Conservation (phyloP, 1,284 basidiomycete genomes). For the Ustilago trichophora region DNA sequence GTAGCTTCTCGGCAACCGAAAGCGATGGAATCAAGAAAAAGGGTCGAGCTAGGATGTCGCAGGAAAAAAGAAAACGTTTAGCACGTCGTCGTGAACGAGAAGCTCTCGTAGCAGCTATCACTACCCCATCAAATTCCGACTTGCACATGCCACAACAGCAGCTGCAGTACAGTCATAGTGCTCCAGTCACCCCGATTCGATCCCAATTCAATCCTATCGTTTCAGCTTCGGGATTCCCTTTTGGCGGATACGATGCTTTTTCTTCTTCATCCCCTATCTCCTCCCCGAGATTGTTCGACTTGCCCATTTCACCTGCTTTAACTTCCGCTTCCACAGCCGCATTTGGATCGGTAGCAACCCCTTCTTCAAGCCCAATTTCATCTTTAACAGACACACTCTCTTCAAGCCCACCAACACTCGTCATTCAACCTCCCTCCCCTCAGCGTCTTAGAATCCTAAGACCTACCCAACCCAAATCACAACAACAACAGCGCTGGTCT, state of each 20-base stretch:
- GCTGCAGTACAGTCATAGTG: conserved; percentile 21
- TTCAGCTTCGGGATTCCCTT: background rate
- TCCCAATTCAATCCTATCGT: background rate
- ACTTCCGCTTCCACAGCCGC: conserved; percentile 3
- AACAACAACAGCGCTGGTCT: conserved; percentile 1
- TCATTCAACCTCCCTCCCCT: conserved; percentile 37
- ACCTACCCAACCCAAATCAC: background rate
- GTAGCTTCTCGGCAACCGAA: conserved; percentile 25
- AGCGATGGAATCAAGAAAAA: conserved; percentile 28
- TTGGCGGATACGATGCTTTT: conserved; percentile 4
- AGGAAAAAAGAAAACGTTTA: conserved; percentile 53
- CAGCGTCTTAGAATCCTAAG: conserved; percentile 7
- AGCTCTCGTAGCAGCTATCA: conserved; percentile 25
- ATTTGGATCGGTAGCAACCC: conserved; percentile 1
- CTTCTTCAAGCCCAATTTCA: conserved; percentile 4
- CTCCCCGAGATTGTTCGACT: conserved; percentile 1
- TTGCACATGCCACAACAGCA: background rate
- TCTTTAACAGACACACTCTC: background rate
- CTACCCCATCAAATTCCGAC: background rate
- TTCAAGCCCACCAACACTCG: conserved; percentile 22
- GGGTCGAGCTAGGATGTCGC: conserved; percentile 54
- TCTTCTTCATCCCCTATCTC: conserved; percentile 1
- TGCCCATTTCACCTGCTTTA: conserved; percentile 20
- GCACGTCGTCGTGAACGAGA: conserved; percentile 51
- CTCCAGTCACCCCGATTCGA: conserved; percentile 10